Evolutionary conservation across 225 moss, liverwort and hornwort genomes (phyloP).

Genomic region (Physcomitrium patens): DNA sequence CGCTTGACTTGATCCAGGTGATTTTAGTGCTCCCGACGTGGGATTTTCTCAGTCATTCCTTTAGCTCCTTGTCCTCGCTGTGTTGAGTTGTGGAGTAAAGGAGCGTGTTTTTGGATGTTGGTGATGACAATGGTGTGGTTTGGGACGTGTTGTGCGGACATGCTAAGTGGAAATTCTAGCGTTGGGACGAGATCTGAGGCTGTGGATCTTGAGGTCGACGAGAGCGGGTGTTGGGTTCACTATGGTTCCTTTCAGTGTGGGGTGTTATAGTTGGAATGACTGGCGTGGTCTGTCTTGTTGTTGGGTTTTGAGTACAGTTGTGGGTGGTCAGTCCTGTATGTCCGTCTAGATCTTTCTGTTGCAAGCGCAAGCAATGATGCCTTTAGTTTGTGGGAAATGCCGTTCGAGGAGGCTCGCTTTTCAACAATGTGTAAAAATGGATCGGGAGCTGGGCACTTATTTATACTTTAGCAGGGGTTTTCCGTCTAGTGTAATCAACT

Average conservation of each 20-base stretch:
- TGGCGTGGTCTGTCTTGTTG: conserved; percentile 3
- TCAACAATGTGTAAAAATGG: conserved; percentile 18
- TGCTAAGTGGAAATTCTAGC: conserved; percentile 17
- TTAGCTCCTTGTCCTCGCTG: background rate
- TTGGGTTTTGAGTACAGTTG: conserved; percentile 6
- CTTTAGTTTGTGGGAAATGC: conserved; percentile 14
- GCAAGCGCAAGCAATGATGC: background rate
- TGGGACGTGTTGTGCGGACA: background rate
- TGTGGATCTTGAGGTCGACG: conserved; percentile 34
- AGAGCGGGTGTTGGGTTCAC: background rate
- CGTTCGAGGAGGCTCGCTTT: background rate
- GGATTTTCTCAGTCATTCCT: background rate
- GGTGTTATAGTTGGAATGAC: background rate
- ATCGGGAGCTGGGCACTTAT: conserved; percentile 11
- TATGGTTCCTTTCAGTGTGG: background rate
- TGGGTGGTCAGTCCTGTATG: background rate
- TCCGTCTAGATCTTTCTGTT: conserved; percentile 23
- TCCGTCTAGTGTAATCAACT: background rate
- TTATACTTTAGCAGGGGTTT: background rate
- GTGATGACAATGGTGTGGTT: background rate
- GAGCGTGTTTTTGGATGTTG: background rate
- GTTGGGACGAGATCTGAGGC: conserved; percentile 16
- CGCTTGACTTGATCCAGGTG: conserved; percentile 37
- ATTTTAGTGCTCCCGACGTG: background rate
- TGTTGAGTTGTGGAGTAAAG: conserved; percentile 4